These are phyloP conservation scores for Mycosphaerella sp. DNA, from an alignment of 2,329 filamentous ascomycete genomes.

Conservation along the genomic window DNA sequence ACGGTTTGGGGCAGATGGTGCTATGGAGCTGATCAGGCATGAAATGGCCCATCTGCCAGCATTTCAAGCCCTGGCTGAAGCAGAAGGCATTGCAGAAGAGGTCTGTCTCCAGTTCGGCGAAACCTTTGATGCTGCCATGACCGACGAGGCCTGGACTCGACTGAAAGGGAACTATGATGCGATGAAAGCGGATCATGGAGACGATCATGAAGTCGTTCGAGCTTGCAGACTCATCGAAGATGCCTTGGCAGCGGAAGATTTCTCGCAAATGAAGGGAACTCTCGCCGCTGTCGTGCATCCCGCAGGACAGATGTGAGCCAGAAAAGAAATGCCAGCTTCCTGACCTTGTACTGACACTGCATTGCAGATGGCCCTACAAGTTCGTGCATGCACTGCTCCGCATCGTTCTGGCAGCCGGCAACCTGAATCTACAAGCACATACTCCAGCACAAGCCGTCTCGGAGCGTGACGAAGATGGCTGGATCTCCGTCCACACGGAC, in stretches of 20 bases:
- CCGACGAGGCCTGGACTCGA: conserved; percentile 29
- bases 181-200: conserved; percentile 28
- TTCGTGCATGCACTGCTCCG: conserved; percentile 24
- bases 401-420: conserved; percentile 16
- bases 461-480: conserved; percentile 23
- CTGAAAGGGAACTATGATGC: conserved; percentile 27
- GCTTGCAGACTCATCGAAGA: conserved; percentile 22
- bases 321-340: neutral
- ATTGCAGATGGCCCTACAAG: conserved; percentile 23
- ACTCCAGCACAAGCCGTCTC: conserved; percentile 25
- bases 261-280: conserved; percentile 32
- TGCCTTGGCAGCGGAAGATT: conserved; percentile 25
- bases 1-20: conserved; percentile 27
- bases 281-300: conserved; percentile 30
- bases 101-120: conserved; percentile 29
- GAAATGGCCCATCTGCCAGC: conserved; percentile 27
- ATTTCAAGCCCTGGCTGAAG: conserved; percentile 18
- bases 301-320: conserved; percentile 23
- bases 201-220: conserved; percentile 28
- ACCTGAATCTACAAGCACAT: conserved; percentile 27
- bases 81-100: conserved; percentile 27
- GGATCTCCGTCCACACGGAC: conserved; percentile 22
- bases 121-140: conserved; percentile 34
- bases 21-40: conserved; percentile 28
- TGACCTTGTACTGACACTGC: conserved; percentile 2